phyloP scores from a whole-genome alignment of 2,329 filamentous ascomycete genomes.

The Colletotrichum somersetense region DNA sequence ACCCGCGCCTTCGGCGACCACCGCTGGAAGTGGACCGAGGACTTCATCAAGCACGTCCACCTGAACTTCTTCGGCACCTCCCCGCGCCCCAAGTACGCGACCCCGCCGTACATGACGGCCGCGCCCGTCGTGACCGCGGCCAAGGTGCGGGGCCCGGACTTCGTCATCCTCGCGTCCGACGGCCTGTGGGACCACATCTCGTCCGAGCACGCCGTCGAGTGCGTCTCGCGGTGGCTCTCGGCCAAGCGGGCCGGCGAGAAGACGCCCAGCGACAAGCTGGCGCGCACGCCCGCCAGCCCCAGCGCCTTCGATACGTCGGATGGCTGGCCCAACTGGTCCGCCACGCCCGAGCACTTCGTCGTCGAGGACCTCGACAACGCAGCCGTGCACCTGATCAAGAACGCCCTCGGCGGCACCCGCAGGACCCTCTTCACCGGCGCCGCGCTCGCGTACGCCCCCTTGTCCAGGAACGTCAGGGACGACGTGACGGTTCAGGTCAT shows the following conservation, averaged over 20 bases:
- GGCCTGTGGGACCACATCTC: constrained; percentile 74
- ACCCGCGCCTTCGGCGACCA: constrained; percentile 78
- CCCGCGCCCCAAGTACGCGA: constrained; percentile 59
- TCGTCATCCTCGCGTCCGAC: constrained; percentile 76
- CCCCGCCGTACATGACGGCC: constrained; percentile 77
- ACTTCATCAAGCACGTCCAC: constrained; percentile 30
- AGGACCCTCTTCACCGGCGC: constrained; percentile 77
- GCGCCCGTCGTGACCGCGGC: constrained; percentile 73
- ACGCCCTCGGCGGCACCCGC: constrained; percentile 83
- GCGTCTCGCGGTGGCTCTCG: constrained; percentile 67
- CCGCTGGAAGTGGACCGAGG: constrained; percentile 74
- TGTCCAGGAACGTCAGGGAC: constrained; percentile 74
- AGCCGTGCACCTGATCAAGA: constrained; percentile 84
- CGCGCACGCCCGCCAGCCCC: not conserved
- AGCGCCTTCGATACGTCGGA: constrained; percentile 43
- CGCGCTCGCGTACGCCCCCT: constrained; percentile 79
- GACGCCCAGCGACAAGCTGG: constrained; percentile 31
- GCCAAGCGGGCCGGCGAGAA: constrained; percentile 23
- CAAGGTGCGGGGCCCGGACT: constrained; percentile 60
- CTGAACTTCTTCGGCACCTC: constrained; percentile 59
- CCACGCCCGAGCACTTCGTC: constrained; percentile 70
- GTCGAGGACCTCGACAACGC: constrained; percentile 78
- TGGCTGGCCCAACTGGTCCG: constrained; percentile 40
- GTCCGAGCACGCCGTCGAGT: constrained; percentile 68
- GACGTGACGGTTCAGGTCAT: constrained; percentile 89